Evolutionary conservation across 768 basidiomycete genomes (phyloP), one percentile per base, ranked within the genome.

Genomic region (Tephrocybe sp.): DNA sequence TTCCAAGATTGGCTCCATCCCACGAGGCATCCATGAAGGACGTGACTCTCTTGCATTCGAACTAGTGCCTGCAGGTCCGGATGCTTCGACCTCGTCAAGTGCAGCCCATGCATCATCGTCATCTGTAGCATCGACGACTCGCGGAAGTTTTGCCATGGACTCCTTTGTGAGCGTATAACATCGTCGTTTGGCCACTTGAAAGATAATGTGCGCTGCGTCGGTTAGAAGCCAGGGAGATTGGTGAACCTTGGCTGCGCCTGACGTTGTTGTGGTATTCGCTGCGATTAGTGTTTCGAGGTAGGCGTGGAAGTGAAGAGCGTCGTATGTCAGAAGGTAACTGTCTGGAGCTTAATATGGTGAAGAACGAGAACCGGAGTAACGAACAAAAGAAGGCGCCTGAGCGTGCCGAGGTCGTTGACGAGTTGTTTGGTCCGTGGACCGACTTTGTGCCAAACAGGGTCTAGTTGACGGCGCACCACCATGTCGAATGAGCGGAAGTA

Each of bases 371-470:
- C 25, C 23, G n/a, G 27, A 3, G 22, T 25, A 15, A 67, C 87
- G 53, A 58, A 93, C 90, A 76, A 76, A 36, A 97, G 80, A 4
- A 98, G 78, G 38, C 86, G 83, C 1, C 97, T 78, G 1, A 99
- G 76, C 1, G 85, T 87, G 0, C 88, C 84, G 15, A 99, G 79
- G 63, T 98, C 95, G 43, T 76, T 80, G 8, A 97, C 92, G 10
- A 98, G 80, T 52, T 94, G 91, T 58, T 91, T 93, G 4, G 94
- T 98, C 52, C 82, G 86, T 1, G 91, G 84, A 0, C 93, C 93
- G 22, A 95, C 94, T 68, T 93, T 91, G 66, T 98, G 94, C 95
- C 97, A 98, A 6, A 97, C 87, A 0, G 93, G 78, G 64, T 97
- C 92, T 7, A 98, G 79, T 60, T 94, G 92, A 25, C 82, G 80